Conservation (phyloP, 2,329 filamentous ascomycete species). For the Coleophoma crateriformis region DNA sequence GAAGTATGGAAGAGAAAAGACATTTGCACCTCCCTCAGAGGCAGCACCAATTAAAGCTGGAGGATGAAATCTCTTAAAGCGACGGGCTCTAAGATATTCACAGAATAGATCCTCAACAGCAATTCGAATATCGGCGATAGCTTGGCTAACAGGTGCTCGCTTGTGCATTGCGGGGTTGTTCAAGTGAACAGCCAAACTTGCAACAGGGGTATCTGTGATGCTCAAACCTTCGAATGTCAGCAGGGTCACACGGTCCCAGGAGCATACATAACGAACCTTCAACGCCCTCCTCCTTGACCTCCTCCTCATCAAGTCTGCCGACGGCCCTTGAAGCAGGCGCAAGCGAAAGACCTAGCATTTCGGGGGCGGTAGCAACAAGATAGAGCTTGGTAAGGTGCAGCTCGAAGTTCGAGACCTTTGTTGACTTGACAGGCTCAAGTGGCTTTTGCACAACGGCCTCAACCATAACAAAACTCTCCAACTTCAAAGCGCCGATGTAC, state of each 20-base stretch:
- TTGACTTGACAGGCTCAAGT: slow-evolving; percentile 82
- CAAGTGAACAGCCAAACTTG: slow-evolving; percentile 51
- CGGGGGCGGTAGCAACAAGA: slow-evolving; percentile 60
- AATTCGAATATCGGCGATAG: slow-evolving; percentile 53
- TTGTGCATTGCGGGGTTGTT: slow-evolving; percentile 93
- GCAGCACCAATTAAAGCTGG: slow-evolving; percentile 86
- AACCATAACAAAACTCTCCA: slow-evolving; percentile 78
- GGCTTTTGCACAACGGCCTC: slow-evolving; percentile 79
- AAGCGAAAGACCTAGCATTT: slow-evolving; percentile 52
- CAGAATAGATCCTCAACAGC: slow-evolving; percentile 55
- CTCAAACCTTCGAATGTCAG: slow-evolving; percentile 22
- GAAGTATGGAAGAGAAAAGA: slow-evolving; percentile 89
- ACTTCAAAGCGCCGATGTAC: slow-evolving; percentile 68
- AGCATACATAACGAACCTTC: slow-evolving; percentile 25
- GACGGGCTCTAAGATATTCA: slow-evolving; percentile 69
- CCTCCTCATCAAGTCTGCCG: slow-evolving; percentile 54
- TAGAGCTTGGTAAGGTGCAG: slow-evolving; percentile 85
- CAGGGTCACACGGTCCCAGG: slow-evolving; percentile 8
- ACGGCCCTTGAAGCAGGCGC: slow-evolving; percentile 49
- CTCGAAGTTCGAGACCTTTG: slow-evolving; percentile 73
- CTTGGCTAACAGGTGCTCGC: slow-evolving; percentile 84
- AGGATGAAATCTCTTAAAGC: slow-evolving; percentile 81
- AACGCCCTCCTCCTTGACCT: slow-evolving; percentile 37
- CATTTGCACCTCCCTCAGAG: slow-evolving; percentile 87
- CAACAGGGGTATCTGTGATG: slow-evolving; percentile 56